Percentiles rank a stretch among this genome's conserved stretches.
Conservation (phyloP, 768 basidiomycete species). For the Leccinum variicolor region DNA sequence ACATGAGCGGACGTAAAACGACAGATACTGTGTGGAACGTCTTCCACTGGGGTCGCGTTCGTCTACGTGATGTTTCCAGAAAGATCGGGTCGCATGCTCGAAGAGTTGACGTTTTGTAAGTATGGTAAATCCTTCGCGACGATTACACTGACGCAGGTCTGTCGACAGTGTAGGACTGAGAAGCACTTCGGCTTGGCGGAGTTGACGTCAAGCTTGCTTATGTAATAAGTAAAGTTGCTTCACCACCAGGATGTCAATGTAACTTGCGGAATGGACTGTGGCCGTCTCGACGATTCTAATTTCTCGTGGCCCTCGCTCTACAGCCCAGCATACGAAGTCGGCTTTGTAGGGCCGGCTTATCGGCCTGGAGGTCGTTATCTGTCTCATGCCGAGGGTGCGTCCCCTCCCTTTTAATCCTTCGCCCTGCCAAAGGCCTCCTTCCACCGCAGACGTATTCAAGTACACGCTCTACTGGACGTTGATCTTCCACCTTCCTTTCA, state of each 20-base stretch:
- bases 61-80: too few species aligned
- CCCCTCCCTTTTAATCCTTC: neutral
- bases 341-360: neutral
- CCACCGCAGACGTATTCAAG: conserved; percentile 42
- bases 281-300: neutral
- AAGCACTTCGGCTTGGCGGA: neutral
- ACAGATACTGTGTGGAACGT: too few species aligned
- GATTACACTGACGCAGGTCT: neutral
- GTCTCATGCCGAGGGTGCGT: neutral
- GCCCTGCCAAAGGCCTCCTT: neutral
- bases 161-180: too few species aligned
- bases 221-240: neutral
- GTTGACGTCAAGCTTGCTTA: neutral
- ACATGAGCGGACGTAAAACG: too few species aligned
- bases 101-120: too few species aligned
- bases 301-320: neutral
- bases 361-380: neutral
- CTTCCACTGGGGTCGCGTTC: too few species aligned
- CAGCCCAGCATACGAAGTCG: neutral
- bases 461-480: conserved; percentile 49
- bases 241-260: neutral
- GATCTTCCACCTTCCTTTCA: conserved; percentile 44
- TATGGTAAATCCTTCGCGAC: neutral
- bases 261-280: neutral
- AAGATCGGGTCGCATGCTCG: too few species aligned